phyloP scores from a whole-genome alignment of 2,329 filamentous ascomycete genomes.

The Chaetomiaceae sp. region DNA sequence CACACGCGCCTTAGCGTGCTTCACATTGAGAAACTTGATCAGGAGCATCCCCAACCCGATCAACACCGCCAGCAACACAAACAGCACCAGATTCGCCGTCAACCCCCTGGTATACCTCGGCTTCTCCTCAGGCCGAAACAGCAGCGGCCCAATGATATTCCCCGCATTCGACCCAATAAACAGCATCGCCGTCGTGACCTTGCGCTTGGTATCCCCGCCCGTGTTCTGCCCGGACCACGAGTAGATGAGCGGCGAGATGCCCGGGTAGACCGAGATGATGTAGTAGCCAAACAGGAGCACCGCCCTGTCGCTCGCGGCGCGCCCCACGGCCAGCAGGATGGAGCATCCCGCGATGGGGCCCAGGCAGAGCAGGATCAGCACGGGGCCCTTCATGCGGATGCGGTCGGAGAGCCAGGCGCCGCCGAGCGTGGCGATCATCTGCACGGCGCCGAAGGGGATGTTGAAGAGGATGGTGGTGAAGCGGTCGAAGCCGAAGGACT shows the following conservation, averaged over 20 bases:
- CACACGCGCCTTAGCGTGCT: constrained; percentile 1
- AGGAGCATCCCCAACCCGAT: background rate
- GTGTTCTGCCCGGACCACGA: constrained; percentile 6
- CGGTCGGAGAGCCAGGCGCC: constrained; percentile 1
- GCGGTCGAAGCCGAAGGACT: constrained; percentile 4
- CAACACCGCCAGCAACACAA: background rate
- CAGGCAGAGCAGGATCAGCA: background rate
- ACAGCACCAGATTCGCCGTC: constrained; percentile 4
- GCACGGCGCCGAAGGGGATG: constrained; percentile 3
- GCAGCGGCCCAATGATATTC: constrained; percentile 3
- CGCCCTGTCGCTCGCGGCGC: background rate
- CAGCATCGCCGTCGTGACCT: background rate
- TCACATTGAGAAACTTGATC: constrained; percentile 1
- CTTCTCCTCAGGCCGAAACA: constrained; percentile 4
- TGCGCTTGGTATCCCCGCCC: constrained; percentile 4
- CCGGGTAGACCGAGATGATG: background rate
- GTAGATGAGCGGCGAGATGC: constrained; percentile 6
- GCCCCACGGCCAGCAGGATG: constrained; percentile 2
- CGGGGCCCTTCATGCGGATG: background rate
- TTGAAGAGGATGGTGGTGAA: constrained; percentile 4
- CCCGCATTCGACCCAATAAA: background rate
- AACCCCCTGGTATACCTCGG: background rate
- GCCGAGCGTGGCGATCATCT: constrained; percentile 3
- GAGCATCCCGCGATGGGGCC: background rate
- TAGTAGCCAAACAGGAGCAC: constrained; percentile 2